phyloP scores from a whole-genome alignment of 2,329 filamentous ascomycete genomes.

The Neoascochyta sp. region DNA sequence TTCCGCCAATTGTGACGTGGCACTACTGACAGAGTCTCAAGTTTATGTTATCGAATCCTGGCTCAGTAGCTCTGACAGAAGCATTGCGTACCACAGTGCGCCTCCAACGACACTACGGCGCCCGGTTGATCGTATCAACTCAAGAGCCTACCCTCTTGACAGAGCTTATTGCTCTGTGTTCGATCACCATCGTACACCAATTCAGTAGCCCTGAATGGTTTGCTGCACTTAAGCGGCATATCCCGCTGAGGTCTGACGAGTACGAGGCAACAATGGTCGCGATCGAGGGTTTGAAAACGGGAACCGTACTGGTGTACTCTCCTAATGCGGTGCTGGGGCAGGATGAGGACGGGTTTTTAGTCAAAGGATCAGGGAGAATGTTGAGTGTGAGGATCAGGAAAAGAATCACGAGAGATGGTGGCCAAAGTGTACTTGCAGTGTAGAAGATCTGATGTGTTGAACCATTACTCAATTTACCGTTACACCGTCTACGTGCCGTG shows the following conservation, averaged over 20 bases:
- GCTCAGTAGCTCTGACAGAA: constrained; percentile 59
- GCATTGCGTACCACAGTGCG: constrained; percentile 61
- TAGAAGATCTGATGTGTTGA: constrained; percentile 76
- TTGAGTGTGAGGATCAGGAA: constrained; percentile 23
- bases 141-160: constrained; percentile 73
- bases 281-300: constrained; percentile 49
- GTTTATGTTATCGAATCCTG: constrained; percentile 54
- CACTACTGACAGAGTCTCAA: no score
- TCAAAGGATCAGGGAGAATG: constrained; percentile 14
- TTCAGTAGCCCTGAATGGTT: constrained; percentile 68
- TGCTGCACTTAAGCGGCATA: constrained; percentile 41
- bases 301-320: constrained; percentile 50
- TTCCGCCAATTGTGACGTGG: no score
- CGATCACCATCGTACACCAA: constrained; percentile 67
- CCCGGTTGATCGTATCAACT: constrained; percentile 67
- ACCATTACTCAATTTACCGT: no score
- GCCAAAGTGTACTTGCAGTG: constrained; percentile 61
- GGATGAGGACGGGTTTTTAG: constrained; percentile 7
- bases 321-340: constrained; percentile 43
- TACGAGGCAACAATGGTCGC: constrained; percentile 38
- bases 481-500: no score
- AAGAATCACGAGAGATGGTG: constrained; percentile 14
- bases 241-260: constrained; percentile 40
- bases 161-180: constrained; percentile 66
- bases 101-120: constrained; percentile 65